Conservation (phyloP, 164 flowering plant genomes). For the Stephania japonica region DNA sequence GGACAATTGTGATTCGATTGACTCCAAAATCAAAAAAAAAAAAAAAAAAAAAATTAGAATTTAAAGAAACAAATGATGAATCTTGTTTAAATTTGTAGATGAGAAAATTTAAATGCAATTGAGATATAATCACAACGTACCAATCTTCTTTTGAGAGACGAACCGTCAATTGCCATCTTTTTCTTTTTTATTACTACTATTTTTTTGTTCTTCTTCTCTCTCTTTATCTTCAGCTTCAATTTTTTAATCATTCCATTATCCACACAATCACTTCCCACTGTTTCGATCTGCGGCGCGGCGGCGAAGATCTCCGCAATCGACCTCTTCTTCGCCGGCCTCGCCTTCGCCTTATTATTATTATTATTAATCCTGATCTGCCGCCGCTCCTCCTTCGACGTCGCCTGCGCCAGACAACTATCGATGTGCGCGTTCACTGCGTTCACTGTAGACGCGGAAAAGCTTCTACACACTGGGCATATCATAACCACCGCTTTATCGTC, state of each 20-base stretch:
- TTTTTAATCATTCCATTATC: too few species aligned
- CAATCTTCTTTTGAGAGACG: not conserved
- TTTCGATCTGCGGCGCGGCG: constrained; percentile 40
- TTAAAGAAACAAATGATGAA: not conserved
- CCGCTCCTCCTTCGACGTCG: constrained; percentile 19
- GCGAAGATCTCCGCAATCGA: constrained; percentile 63
- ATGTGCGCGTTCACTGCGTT: constrained; percentile 35
- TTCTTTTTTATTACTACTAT: not conserved
- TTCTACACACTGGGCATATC: constrained; percentile 42
- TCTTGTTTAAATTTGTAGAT: not conserved
- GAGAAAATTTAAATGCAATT: not conserved
- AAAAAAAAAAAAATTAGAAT: too few species aligned
- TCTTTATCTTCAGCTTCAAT: not conserved
- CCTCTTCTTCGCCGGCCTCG: constrained; percentile 36
- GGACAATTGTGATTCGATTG: not conserved
- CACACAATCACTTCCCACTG: constrained; percentile 8
- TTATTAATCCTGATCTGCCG: constrained; percentile 12
- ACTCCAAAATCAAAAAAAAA: too few species aligned
- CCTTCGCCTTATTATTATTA: constrained; percentile 15
- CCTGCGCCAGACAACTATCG: constrained; percentile 28
- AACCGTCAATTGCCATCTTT: not conserved
- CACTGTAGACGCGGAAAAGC: constrained; percentile 28
- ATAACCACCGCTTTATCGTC: constrained; percentile 18
- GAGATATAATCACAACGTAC: not conserved
- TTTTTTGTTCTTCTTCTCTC: not conserved